Evolutionary conservation across 164 flowering plant genomes (phyloP).

Genomic region (Houttuynia cordata): DNA sequence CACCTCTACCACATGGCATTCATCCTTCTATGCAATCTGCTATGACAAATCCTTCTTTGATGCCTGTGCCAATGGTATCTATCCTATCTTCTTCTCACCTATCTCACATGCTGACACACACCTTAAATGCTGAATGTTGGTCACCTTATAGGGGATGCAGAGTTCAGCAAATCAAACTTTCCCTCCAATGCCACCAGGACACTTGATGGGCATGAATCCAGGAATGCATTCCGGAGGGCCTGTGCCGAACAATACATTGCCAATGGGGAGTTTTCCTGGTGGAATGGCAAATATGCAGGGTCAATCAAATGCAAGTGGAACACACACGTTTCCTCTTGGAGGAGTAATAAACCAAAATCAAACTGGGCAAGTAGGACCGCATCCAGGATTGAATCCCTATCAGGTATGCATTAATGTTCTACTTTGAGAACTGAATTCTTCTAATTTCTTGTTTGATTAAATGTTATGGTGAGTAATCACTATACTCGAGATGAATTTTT

Average conservation of each 20-base stretch:
- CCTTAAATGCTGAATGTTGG: neutral
- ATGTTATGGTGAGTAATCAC: neutral
- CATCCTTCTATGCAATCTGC: conserved; percentile 32
- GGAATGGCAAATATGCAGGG: conserved; percentile 54
- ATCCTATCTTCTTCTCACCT: neutral
- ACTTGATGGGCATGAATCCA: conserved; percentile 69
- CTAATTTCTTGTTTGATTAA: neutral
- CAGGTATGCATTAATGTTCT: conserved; percentile 39
- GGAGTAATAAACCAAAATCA: conserved; percentile 60
- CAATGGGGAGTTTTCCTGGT: conserved; percentile 47
- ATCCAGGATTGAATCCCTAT: conserved; percentile 66
- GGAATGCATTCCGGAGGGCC: conserved; percentile 57
- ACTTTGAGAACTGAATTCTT: neutral
- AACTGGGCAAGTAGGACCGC: conserved; percentile 59
- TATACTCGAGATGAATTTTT: neutral
- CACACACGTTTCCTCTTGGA: conserved; percentile 54
- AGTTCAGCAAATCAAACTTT: conserved; percentile 60
- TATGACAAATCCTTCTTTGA: conserved; percentile 35
- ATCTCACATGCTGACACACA: neutral
- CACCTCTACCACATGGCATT: conserved; percentile 45
- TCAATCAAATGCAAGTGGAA: conserved; percentile 43
- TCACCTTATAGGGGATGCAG: conserved; percentile 50
- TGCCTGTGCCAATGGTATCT: conserved; percentile 41
- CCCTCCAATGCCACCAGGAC: conserved; percentile 63
- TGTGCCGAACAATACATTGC: conserved; percentile 23